Evolutionary conservation across 75 land plant genomes (phyloP).

Genomic region (Gnetum montanum): DNA sequence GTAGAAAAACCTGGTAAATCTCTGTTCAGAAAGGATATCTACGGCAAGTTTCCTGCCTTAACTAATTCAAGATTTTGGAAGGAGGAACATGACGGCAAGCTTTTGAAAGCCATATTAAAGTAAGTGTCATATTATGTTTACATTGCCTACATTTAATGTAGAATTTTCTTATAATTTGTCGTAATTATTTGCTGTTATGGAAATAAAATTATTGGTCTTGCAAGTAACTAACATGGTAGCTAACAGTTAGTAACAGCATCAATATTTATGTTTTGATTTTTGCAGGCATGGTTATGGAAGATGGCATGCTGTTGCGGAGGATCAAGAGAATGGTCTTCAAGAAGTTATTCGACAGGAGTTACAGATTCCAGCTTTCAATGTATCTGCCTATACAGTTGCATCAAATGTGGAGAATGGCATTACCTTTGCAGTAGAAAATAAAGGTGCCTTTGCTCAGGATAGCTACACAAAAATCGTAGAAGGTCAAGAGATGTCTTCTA

Average conservation of each 20-base stretch:
- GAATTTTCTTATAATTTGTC: too few species aligned
- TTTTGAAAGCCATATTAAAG: slow-evolving; percentile 78
- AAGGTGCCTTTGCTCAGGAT: neutral
- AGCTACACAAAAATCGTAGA: slow-evolving; percentile 7
- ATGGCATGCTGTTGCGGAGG: slow-evolving; percentile 90
- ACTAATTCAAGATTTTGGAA: slow-evolving; percentile 71
- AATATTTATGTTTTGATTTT: too few species aligned
- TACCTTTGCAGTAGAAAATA: slow-evolving; percentile 3
- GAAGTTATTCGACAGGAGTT: slow-evolving; percentile 53
- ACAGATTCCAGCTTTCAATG: slow-evolving; percentile 43
- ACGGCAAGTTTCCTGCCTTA: slow-evolving; percentile 33
- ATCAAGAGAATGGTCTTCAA: slow-evolving; percentile 48
- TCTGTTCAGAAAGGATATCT: slow-evolving; percentile 51
- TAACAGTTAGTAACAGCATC: too few species aligned
- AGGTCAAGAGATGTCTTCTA: slow-evolving; percentile 4
- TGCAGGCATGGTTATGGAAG: slow-evolving; percentile 97
- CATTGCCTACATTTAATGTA: too few species aligned
- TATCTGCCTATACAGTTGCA: slow-evolving; percentile 18
- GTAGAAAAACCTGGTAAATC: slow-evolving; percentile 29
- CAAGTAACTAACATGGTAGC: too few species aligned
- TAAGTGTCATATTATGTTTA: slow-evolving; percentile 19
- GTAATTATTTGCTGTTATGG: too few species aligned
- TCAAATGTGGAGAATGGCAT: slow-evolving; percentile 20
- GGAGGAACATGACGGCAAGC: slow-evolving; percentile 62
- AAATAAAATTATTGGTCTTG: too few species aligned